These are phyloP conservation scores for Lentithecium fluviatile DNA, from an alignment of 495 filamentous ascomycete genomes.

Conservation along the genomic window DNA sequence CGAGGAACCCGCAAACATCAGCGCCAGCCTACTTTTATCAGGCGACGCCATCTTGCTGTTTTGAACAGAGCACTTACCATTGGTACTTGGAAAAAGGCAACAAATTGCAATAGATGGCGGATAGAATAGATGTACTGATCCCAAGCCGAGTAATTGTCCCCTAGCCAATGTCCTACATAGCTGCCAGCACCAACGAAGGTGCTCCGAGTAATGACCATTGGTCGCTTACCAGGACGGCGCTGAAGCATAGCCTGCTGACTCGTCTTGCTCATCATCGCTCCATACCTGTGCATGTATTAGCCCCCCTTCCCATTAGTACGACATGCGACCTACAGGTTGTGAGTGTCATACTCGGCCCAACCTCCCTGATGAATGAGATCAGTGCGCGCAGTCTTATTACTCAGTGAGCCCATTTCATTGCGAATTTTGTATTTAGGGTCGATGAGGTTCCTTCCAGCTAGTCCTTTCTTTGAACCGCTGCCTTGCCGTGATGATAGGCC, in stretches of 20 bases:
- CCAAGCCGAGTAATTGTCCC: conserved; percentile 79
- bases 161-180: conserved; percentile 83
- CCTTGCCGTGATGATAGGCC: conserved; percentile 10
- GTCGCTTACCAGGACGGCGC: conserved; percentile 65
- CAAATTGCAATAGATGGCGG: conserved; percentile 67
- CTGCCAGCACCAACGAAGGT: conserved; percentile 80
- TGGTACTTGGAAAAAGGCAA: conserved; percentile 77
- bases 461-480: conserved; percentile 47
- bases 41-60: background rate
- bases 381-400: conserved; percentile 55
- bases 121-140: conserved; percentile 69
- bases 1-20: conserved; percentile 77
- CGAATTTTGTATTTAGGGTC: conserved; percentile 73
- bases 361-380: conserved; percentile 73
- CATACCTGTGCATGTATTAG: conserved; percentile 51
- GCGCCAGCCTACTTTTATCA: conserved; percentile 53
- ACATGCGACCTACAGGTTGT: conserved; percentile 58
- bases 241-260: conserved; percentile 67
- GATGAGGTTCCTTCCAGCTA: conserved; percentile 65
- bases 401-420: conserved; percentile 55
- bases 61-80: conserved; percentile 53
- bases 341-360: conserved; percentile 71
- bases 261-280: conserved; percentile 76
- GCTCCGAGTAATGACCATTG: conserved; percentile 78
- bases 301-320: background rate